Evolutionary conservation across 306 rosid species (phyloP), one percentile per base, ranked within the genome.

Genomic region (Hippophae rhamnoides): DNA sequence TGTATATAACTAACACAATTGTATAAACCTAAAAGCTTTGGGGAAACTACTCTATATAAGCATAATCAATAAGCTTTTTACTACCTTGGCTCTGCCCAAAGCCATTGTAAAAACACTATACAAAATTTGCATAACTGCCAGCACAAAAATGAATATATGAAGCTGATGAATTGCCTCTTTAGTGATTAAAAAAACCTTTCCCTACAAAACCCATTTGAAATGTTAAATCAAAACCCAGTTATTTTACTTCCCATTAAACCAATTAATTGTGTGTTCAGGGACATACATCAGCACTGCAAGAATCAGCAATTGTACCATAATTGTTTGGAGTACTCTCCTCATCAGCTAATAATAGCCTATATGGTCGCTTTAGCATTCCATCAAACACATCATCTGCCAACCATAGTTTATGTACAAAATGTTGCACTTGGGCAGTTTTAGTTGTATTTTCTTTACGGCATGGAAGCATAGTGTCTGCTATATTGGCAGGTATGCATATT

Each of bases 51-150:
- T 13, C 8, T 6, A 49, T 5, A 12, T 9, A 7, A 12, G 8
- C 14, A 5, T 7, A 49, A 13, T 12, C n/a, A 13, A 49, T 13
- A 8, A 49, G 3, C 31, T 31, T 48, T 8, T 26, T 7, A 12
- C 23, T 62, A 76, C 81, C 81, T 76, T 76, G 43, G 74, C 77
- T 27, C 57, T 76, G 23, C 81, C 81, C 61, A 76, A 64, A 63
- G 71, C 77, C 62, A 72, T 31, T 13, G 77, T 63, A 13, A 76
- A 61, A 63, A 69, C 65, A 45, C 71, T 63, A 59, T 71, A 76
- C 58, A 71, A 65, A 41, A 76, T 52, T 58, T 76, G 81, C 81
- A 64, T 72, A n/a, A 41, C 56, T 0, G 81, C 74, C 56, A 76
- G 67, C 41, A 62, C 74, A 57, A 76, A 76, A 46, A 76, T 76